Base-by-base conservation (phyloP, 1,139 yeast genomes). In the Taiozyma sp. region DNA sequence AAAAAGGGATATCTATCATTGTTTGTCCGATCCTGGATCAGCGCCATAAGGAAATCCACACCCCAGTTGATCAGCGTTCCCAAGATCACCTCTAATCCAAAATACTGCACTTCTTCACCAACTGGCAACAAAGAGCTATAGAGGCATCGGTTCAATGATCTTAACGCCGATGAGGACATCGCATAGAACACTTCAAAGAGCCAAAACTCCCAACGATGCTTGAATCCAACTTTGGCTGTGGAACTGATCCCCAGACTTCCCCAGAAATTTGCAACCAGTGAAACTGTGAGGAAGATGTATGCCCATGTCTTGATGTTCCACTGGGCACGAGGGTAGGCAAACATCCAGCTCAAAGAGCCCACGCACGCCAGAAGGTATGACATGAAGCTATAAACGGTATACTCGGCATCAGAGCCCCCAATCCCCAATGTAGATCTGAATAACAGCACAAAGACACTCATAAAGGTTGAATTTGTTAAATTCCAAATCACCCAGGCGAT, bases 51-150 rank as follows among this genome's bases (percentile, higher is more conserved):
- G 46, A 75, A 64, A 6, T 65, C 60, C 8, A 77, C 78, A 45
- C 73, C 70, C 78, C 79, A 75, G 2, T 78, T 76, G 4, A 76
- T 70, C 6, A 77, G 71, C 13, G 74, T 70, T 0, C 79, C 78
- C 38, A 74, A 63, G 67, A 73, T 68, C 8, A 74, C 65, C 51
- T 74, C 79, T 45, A 75, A 60, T 0, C 79, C 79, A 58, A 75
- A 74, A 50, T 67, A 74, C 55, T 74, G 78, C 2, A 77, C 78
- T 52, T 75, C 79, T 39, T 71, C 70, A 0, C 78, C 78, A 49
- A 64, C 68, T 1, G 79, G 79, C 24, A 75, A 60, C 49, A 75
- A 59, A 0, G 75, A 63, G 45, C 76, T 71, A 54, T 74, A 75
- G 0, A 72, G 62, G 2, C 70, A 66, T 54, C 79, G 64, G 52